Conservation (phyloP, 768 basidiomycete genomes). For the Trametes elegans region DNA sequence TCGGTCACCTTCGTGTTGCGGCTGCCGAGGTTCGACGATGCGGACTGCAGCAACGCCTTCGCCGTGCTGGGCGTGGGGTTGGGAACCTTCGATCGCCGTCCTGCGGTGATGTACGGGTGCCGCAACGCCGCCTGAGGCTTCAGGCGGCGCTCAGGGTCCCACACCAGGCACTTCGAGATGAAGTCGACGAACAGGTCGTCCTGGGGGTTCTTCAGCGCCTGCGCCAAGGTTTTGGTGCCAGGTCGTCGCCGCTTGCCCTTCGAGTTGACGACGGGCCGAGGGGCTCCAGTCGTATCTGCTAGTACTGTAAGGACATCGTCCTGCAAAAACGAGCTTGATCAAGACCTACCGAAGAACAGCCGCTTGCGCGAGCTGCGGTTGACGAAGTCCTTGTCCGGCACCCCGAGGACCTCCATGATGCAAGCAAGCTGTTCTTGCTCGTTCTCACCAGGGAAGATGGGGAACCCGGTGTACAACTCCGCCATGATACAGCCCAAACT, state of each 20-base stretch:
- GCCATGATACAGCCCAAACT: conserved; percentile 97
- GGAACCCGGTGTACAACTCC: conserved; percentile 95
- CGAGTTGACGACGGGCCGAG: conserved; percentile 92
- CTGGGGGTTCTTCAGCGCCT: conserved; percentile 79
- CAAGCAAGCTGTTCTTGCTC: conserved; percentile 98
- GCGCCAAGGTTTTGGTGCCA: conserved; percentile 84
- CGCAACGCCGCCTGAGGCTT: conserved; percentile 92
- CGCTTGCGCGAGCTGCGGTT: conserved; percentile 93
- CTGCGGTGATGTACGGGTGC: conserved; percentile 82
- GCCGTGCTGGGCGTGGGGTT: conserved; percentile 43
- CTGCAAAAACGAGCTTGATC: neutral
- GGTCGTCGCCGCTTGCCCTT: conserved; percentile 93
- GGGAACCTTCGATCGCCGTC: conserved; percentile 51
- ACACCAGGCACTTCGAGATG: conserved; percentile 92
- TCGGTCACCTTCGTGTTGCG: conserved; percentile 55
- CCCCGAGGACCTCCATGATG: conserved; percentile 98
- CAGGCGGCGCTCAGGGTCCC: conserved; percentile 95
- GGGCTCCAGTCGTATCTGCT: conserved; percentile 88
- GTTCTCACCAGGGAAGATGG: conserved; percentile 98
- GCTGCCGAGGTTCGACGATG: conserved; percentile 50
- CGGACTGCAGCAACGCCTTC: conserved; percentile 56
- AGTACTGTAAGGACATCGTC: neutral
- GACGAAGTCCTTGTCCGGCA: conserved; percentile 93
- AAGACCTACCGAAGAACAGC: conserved; percentile 85
- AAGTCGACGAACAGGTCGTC: conserved; percentile 98